Base-by-base conservation (phyloP, 306 rosid species). In the Carpinus fangiana region DNA sequence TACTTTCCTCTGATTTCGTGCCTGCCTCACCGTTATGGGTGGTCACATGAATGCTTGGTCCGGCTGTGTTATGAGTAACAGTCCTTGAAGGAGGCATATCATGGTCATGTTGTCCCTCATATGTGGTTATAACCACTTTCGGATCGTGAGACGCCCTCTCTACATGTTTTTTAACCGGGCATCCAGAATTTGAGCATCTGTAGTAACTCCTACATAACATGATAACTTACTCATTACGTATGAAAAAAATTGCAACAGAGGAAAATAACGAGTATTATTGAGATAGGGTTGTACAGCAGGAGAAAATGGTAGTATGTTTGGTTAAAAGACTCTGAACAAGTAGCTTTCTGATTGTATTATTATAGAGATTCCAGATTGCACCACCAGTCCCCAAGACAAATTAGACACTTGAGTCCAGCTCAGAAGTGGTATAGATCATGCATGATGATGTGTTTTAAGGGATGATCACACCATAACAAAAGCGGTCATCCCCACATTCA, bases 51-150 rank as follows among this genome's bases (percentile, higher is more conserved):
- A 80, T 56, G 68, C 52, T 71, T 75, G 84, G 45, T 50, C 84
- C 90, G 45, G 83, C 79, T 56, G 83, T 48, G 73, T 88, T 88
- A 26, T 82, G 85, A 73, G 81, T 82, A 65, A 87, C 87, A 57
- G 84, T 75, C 84, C 89, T 92, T 57, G 79, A 79, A 43, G 86
- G 78, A 67, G 94, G 96, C 43, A 79, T 62, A 76, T 75, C 88
- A 80, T 94, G 98, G 78, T 86, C 87, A 83, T 94, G 98, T 47
- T 88, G 86, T 77, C 96, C 97, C 83, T 92, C 96, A 52, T 94
- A 94, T 61, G 94, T 92, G 76, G 96, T 82, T 70, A 90, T 84
- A 47, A 94, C 90, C 76, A 86, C 78, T 86, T 87, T 92, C 23
- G 84, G 60, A 82, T 92, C 94, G 60, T 87, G 84, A 71, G 92